A percentile compares a stretch with the other conserved stretches of the same genome.
Conservation (phyloP, 768 basidiomycete genomes). For the Myochromella boudieri region DNA sequence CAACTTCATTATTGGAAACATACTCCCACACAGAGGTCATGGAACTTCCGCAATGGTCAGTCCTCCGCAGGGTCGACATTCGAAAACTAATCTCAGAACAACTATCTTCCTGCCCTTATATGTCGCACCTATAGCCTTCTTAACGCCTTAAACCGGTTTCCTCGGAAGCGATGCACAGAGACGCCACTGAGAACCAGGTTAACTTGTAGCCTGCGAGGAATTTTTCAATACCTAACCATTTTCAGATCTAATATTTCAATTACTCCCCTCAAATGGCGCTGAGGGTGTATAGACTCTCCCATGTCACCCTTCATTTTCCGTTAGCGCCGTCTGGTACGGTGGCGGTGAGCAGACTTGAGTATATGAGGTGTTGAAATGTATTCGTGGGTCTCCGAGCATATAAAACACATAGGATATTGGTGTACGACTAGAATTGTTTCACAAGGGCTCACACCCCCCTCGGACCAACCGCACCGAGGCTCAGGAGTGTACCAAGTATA, state of each 20-base stretch:
- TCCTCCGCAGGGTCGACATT: not conserved
- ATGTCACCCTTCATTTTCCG: slow-evolving; percentile 1
- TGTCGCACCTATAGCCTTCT: not conserved
- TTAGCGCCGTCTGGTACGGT: no score
- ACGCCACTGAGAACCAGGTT: not conserved
- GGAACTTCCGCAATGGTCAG: slow-evolving; percentile 7
- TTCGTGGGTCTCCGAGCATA: no score
- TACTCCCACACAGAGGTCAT: slow-evolving; percentile 8
- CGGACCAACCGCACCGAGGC: no score
- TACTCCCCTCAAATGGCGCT: not conserved
- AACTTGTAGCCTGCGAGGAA: no score
- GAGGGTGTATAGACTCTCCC: not conserved
- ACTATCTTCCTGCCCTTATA: not conserved
- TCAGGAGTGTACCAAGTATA: no score
- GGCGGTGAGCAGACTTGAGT: no score
- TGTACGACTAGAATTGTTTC: no score
- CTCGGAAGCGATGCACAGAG: slow-evolving; percentile 12
- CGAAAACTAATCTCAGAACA: not conserved
- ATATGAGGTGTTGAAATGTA: no score
- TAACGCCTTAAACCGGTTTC: slow-evolving; percentile 9
- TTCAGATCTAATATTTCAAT: not conserved
- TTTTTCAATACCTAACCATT: slow-evolving; percentile 6
- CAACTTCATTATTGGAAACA: no score
- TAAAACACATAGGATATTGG: no score
- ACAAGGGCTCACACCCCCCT: no score